Evolutionary conservation across 495 filamentous ascomycete genomes (phyloP), one percentile per base, ranked within the genome.

Genomic region (Endocarpon pusillum): DNA sequence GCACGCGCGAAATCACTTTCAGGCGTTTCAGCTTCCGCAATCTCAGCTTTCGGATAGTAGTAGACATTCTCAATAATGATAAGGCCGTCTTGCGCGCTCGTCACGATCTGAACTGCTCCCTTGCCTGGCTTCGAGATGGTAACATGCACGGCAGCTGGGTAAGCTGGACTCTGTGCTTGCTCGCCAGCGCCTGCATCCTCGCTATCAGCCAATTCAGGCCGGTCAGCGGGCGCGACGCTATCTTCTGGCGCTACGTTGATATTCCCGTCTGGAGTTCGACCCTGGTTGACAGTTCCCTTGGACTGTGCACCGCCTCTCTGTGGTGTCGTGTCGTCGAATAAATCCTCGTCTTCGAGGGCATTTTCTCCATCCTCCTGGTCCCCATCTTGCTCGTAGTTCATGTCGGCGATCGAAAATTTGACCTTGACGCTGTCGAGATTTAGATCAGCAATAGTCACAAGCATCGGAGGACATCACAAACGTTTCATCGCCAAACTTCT

Each of bases 41-140:
- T 51, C 31, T 78, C 71, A 32, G 77, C 53, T 45, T 84, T 71
- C 42, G 64, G 59, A 62, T 78, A 91, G 67, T 83, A 86, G 53
- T 75, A 85, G 40, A 94, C 73, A 56, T 89, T 86, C 46, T 96
- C 83, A 45, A 99, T 78, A 42, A 82, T 62, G 50, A 96, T 75
- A 51, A 73, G 62, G 41, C 87, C 86, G 46, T 92, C 81, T 61
- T 89, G 78, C 20, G 80, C 83, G 39, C 78, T 55, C 16, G 82
- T 79, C 64, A 93, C 86, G 52, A 99, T 69, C 53, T 79, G 71
- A 33, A 96, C 64, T 16, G 85, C 80, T 36, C 89, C 89, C 37
- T 70, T 68, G 51, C 63, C 64, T 34, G 75, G 61, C 65, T 94
- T 89, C 71, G 86, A 79, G 27, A 97, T 67, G 17, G 78, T 74